phyloP scores from a whole-genome alignment of 108 stramenopile species.

The Heterococcus sp. region DNA sequence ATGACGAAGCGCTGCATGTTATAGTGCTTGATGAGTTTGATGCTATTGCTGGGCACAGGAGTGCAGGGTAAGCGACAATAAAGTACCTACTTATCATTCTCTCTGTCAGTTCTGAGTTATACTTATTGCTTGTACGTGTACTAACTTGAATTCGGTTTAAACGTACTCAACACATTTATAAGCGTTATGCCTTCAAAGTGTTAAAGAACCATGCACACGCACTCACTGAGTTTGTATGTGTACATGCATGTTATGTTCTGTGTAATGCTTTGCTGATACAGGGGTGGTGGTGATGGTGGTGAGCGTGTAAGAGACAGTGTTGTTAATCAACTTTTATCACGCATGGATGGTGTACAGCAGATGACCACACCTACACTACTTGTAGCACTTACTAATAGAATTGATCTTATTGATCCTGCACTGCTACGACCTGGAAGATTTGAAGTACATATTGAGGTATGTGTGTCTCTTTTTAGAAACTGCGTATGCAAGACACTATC shows the following conservation, averaged over 20 bases:
- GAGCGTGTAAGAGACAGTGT: conserved; percentile 86
- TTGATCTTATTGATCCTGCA: conserved; percentile 76
- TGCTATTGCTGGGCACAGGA: conserved; percentile 70
- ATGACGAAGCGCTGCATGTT: conserved; percentile 71
- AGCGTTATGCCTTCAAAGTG: no score
- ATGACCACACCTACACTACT: conserved; percentile 78
- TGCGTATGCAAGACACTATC: neutral
- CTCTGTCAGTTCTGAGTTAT: no score
- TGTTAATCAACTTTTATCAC: conserved; percentile 82
- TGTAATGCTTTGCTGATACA: conserved; percentile 59
- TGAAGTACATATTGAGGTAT: conserved; percentile 65
- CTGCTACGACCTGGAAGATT: conserved; percentile 75
- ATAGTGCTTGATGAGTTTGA: conserved; percentile 91
- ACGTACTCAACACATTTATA: no score
- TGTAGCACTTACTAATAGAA: conserved; percentile 85
- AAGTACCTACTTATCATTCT: no score
- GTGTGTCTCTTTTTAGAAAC: neutral
- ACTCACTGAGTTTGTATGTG: no score
- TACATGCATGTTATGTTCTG: no score
- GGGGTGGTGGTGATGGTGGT: conserved; percentile 72
- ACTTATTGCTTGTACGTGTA: no score
- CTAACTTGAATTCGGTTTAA: no score
- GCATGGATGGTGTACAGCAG: conserved; percentile 86
- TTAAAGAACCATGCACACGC: no score
- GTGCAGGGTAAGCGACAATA: conserved; percentile 4